Conservation (phyloP, 371 early-diverging fungal species). For the Blakeslea trispora region DNA sequence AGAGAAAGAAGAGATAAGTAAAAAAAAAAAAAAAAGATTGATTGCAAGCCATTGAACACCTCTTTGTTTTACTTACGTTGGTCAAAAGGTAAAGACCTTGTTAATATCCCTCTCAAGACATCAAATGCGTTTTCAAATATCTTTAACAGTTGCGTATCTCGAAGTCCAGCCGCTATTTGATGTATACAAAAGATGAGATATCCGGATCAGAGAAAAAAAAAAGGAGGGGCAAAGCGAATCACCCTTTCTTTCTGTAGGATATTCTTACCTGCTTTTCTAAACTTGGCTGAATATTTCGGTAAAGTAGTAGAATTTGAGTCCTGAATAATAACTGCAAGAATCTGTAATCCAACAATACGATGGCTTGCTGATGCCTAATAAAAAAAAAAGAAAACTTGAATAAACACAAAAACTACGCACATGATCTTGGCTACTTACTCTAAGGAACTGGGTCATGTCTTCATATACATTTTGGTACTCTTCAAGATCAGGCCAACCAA, state of each 20-base stretch:
- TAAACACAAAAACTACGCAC: neutral
- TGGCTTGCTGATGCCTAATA: conserved; percentile 57
- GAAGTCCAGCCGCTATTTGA: conserved; percentile 80
- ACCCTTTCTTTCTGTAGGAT: no score
- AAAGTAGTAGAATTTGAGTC: conserved; percentile 60
- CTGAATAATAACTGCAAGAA: conserved; percentile 55
- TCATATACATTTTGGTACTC: conserved; percentile 66
- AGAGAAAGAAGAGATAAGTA: neutral
- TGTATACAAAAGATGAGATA: no score
- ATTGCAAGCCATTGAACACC: neutral
- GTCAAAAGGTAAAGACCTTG: conserved; percentile 34
- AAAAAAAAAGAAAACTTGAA: no score
- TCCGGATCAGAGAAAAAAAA: no score
- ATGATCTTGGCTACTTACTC: conserved; percentile 52
- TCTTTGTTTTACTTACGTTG: conserved; percentile 30
- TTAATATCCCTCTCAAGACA: conserved; percentile 52
- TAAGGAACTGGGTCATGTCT: conserved; percentile 65
- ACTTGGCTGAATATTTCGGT: conserved; percentile 59
- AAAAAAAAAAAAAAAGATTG: no score
- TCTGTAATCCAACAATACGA: conserved; percentile 61
- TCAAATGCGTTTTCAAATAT: conserved; percentile 66
- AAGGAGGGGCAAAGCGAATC: no score
- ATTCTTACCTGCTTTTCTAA: conserved; percentile 71
- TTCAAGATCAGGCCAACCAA: conserved; percentile 76
- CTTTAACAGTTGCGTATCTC: conserved; percentile 71